Conservation (phyloP, 2,329 filamentous ascomycete species). For the Cucurbitaria berberidis region DNA sequence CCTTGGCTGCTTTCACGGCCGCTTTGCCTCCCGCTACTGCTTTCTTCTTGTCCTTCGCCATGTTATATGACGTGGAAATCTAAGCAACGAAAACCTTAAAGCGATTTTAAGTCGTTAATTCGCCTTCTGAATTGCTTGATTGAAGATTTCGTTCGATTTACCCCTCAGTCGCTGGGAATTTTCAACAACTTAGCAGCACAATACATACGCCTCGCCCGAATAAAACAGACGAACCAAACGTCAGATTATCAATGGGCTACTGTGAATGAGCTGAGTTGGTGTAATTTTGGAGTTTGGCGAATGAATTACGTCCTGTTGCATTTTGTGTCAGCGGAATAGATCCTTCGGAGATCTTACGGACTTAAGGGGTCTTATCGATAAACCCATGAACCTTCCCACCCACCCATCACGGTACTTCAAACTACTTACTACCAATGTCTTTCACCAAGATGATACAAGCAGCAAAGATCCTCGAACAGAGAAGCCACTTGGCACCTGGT, state of each 20-base stretch:
- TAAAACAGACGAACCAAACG: background rate
- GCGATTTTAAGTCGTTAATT: background rate
- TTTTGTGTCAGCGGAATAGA: background rate
- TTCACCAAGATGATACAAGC: slow-evolving; percentile 47
- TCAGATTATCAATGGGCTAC: background rate
- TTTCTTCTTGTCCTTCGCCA: slow-evolving; percentile 63
- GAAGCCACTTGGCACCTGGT: slow-evolving; percentile 55
- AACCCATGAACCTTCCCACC: background rate
- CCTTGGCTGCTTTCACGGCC: slow-evolving; percentile 60
- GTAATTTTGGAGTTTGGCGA: background rate
- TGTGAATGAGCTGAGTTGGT: background rate
- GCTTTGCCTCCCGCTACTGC: slow-evolving; percentile 52
- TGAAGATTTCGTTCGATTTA: slow-evolving; percentile 5
- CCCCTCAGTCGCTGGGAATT: slow-evolving; percentile 29
- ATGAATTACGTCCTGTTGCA: background rate
- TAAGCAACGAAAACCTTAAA: background rate
- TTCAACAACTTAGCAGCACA: slow-evolving; percentile 4
- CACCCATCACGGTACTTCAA: background rate
- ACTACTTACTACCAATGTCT: background rate
- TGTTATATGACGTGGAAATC: slow-evolving; percentile 9
- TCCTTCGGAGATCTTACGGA: slow-evolving; percentile 19
- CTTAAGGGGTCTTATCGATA: slow-evolving; percentile 3
- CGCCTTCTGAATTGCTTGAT: background rate
- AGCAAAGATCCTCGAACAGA: slow-evolving; percentile 56
- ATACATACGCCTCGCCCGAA: background rate